Evolutionary conservation across 331 rosid species (phyloP).

Genomic region (Quercus tomentella): DNA sequence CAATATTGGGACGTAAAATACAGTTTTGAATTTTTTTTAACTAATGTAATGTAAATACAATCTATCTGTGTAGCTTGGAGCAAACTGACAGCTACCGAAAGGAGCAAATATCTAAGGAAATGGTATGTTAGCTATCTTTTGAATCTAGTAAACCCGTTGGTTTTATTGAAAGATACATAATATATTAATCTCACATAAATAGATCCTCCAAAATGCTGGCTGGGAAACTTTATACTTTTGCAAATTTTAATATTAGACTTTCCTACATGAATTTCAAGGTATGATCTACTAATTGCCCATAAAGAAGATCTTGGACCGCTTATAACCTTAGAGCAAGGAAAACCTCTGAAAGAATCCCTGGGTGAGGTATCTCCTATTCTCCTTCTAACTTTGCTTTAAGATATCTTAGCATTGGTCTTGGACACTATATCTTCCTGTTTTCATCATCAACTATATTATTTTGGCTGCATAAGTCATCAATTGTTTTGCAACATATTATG

Average conservation of each 20-base stretch:
- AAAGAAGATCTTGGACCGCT: conserved; percentile 87
- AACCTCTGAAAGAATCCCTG: conserved; percentile 82
- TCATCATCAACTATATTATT: neutral
- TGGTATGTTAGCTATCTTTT: conserved; percentile 48
- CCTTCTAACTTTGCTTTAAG: conserved; percentile 12
- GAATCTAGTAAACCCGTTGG: conserved; percentile 17
- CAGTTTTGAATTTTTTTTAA: neutral
- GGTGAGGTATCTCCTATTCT: conserved; percentile 62
- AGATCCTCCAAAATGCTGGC: neutral
- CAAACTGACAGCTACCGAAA: conserved; percentile 74
- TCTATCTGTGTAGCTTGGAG: conserved; percentile 77
- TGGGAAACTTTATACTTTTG: neutral
- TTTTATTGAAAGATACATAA: conserved; percentile 5
- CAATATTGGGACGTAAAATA: neutral
- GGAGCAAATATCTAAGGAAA: conserved; percentile 79
- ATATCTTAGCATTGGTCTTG: conserved; percentile 1
- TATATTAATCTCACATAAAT: neutral
- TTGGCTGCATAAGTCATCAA: conserved; percentile 6
- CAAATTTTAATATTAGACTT: conserved; percentile 5
- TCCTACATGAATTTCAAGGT: conserved; percentile 48
- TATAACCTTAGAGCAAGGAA: conserved; percentile 96
- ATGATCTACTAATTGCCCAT: conserved; percentile 64
- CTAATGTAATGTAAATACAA: conserved; percentile 4
- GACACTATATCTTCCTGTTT: conserved; percentile 4
- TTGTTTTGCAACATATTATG: conserved; percentile 8